Percentiles rank a stretch among this genome's conserved stretches.
Evolutionary conservation across 208 protist species (phyloP).

Genomic region (Trichomonas tenax): DNA sequence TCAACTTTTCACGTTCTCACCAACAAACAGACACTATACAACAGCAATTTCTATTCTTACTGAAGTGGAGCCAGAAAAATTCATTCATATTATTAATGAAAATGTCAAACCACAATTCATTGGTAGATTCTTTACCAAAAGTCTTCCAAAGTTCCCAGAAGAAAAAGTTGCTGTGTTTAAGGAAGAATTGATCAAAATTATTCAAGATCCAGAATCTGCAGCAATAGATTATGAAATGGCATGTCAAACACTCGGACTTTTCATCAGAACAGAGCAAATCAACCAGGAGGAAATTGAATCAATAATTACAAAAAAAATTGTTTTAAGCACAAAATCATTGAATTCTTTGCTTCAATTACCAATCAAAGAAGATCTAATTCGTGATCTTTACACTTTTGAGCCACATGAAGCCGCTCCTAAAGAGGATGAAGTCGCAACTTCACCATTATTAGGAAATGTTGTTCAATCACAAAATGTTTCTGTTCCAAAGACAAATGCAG

Average conservation of each 20-base stretch:
- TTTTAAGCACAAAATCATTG: not conserved
- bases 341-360: not conserved
- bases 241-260: not conserved
- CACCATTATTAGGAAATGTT: not conserved
- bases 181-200: not conserved
- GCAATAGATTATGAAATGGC: not conserved
- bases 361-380: not conserved
- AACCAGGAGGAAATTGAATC: not conserved
- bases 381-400: not conserved
- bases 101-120: not conserved
- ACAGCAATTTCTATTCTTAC: not conserved
- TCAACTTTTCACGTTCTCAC: not conserved
- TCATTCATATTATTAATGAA: not conserved
- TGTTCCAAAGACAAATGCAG: too few relatives aligned
- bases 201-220: not conserved
- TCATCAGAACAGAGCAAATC: not conserved
- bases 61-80: not conserved
- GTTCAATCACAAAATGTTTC: not conserved
- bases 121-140: not conserved
- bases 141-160: not conserved
- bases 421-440: not conserved
- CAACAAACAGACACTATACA: not conserved
- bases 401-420: not conserved
- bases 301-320: not conserved
- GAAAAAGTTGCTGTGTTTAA: too few relatives aligned